Conservation (phyloP, 2,329 filamentous ascomycete species). For the Rutstroemia sp. region DNA sequence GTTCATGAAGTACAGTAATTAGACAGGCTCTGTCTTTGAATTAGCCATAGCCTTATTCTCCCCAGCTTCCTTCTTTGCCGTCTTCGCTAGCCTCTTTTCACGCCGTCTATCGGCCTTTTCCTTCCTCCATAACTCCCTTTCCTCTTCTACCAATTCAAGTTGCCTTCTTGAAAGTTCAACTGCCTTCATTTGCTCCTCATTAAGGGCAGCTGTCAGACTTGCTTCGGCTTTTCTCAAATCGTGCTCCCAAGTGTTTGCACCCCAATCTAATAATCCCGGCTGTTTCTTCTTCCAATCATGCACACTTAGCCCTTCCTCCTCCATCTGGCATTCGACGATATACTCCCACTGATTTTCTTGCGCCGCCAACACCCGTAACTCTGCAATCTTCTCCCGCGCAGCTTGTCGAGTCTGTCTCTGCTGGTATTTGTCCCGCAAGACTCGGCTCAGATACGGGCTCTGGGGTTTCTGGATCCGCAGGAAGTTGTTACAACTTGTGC, state of each 20-base stretch:
- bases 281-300: slow-evolving; percentile 5
- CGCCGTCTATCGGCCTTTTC: slow-evolving; percentile 26
- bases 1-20: neutral
- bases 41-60: neutral
- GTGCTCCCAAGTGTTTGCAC: slow-evolving; percentile 3
- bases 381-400: slow-evolving; percentile 32
- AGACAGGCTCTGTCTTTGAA: neutral
- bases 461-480: slow-evolving; percentile 62
- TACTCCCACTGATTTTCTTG: slow-evolving; percentile 48
- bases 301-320: slow-evolving; percentile 1
- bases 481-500: slow-evolving; percentile 51
- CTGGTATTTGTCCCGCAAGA: slow-evolving; percentile 45
- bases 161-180: slow-evolving; percentile 18
- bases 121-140: slow-evolving; percentile 35
- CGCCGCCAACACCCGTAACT: slow-evolving; percentile 34
- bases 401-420: slow-evolving; percentile 37
- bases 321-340: slow-evolving; percentile 10
- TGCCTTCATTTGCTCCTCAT: slow-evolving; percentile 32
- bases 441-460: slow-evolving; percentile 46
- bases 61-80: slow-evolving; percentile 1
- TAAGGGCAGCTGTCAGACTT: slow-evolving; percentile 20
- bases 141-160: slow-evolving; percentile 36
- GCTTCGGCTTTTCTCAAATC: neutral
- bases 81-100: slow-evolving; percentile 12
- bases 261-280: slow-evolving; percentile 3